Conservation (phyloP, 805 yeast species). For the Kurtzmaniella fragi region DNA sequence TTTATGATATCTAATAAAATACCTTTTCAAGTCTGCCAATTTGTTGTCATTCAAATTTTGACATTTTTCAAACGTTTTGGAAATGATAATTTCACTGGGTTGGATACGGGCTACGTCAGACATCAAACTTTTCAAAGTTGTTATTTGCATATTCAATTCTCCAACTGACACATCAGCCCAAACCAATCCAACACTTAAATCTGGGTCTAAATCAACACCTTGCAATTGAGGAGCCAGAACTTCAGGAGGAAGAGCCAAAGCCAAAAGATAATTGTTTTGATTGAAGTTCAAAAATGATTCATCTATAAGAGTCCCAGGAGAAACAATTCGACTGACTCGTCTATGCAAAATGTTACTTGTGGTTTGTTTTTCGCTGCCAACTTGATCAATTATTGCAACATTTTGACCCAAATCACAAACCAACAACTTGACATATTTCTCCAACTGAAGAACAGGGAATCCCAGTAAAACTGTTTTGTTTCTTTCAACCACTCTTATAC, state of each 20-base stretch:
- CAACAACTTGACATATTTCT: constrained; percentile 65
- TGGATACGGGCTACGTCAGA: constrained; percentile 71
- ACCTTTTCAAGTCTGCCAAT: constrained; percentile 53
- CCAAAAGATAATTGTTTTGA: constrained; percentile 64
- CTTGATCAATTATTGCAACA: constrained; percentile 83
- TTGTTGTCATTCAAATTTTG: constrained; percentile 45
- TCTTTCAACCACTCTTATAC: constrained; percentile 63
- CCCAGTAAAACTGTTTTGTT: constrained; percentile 78
- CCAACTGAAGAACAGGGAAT: constrained; percentile 70
- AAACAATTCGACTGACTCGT: constrained; percentile 71
- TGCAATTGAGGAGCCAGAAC: constrained; percentile 13
- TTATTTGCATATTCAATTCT: constrained; percentile 62
- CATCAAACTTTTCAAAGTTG: constrained; percentile 53
- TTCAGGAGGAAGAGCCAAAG: constrained; percentile 55
- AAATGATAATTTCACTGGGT: constrained; percentile 75
- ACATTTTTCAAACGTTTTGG: constrained; percentile 37
- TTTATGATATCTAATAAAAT: constrained; percentile 52
- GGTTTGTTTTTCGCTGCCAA: constrained; percentile 7
- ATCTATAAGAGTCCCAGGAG: constrained; percentile 91
- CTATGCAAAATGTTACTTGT: constrained; percentile 41
- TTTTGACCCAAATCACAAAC: constrained; percentile 66
- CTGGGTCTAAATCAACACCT: constrained; percentile 23
- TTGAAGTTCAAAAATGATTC: constrained; percentile 75
- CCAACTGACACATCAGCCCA: constrained; percentile 93
- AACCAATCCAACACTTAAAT: constrained; percentile 57